Base-by-base conservation (phyloP, 768 basidiomycete species). In the Suillus discolor region DNA sequence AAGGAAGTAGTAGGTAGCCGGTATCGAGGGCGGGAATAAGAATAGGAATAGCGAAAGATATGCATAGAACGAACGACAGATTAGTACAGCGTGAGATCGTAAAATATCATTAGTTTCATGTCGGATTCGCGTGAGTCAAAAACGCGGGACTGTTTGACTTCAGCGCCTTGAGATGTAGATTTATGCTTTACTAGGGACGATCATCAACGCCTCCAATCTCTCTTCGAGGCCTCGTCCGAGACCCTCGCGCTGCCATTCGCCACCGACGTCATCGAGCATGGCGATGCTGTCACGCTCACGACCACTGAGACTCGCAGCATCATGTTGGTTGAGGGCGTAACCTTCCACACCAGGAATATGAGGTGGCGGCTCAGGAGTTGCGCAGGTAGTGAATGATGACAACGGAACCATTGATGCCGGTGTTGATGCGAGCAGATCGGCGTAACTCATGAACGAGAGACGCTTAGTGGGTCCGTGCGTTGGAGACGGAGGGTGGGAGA, bases 191-290 rank as follows among this genome's bases (percentile, higher is more conserved):
- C 70, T 71, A 34, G 74, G 74, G 41, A 73, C 61, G 25, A 71
- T 71, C 79, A 83, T 82, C 68, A 87, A 72, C 38, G 80, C 82
- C 71, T 95, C 94, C 62, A 96, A 74, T 64, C 94, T 79, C 79
- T 95, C 94, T 76, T 92, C 94, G 59, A 96, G 75, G 0, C 94
- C 94, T 66, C 79, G 85, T 0, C 94, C 94, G 31, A 96, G 74
- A 0, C 94, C 94, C 70, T 93, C 91, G 2, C 93, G 79, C 68
- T 93, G 91, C 93, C 93, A 96, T 77, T 96, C 94, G 0, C 93
- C 92, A 11, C 92, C 92, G 1, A 85, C 78, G 54, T 90, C 89
- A 70, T 89, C 89, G 57, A 87, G 70, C 68, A 88, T 65, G 9
- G 77, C 79, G 42, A 82, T 75, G 25, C 79, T 81, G 65, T 81